These are phyloP conservation scores for Cyberlindnera maclurae DNA, from an alignment of 805 yeast genomes.

Conservation along the genomic window DNA sequence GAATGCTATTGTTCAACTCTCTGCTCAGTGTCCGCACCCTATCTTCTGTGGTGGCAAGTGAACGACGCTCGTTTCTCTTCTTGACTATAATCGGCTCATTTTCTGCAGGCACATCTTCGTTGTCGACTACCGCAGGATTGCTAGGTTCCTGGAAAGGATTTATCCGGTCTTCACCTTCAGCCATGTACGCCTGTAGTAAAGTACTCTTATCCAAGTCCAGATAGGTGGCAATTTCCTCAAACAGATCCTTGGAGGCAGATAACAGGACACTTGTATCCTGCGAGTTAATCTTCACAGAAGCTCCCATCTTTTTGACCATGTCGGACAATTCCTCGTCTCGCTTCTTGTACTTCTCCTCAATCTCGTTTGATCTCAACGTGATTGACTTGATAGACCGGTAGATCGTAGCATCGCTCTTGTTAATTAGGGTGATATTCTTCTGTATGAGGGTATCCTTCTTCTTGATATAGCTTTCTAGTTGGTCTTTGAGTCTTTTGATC, in stretches of 20 bases:
- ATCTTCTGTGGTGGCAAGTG: conserved; percentile 9
- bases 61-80: conserved; percentile 12
- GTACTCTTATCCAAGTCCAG: conserved; percentile 21
- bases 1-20: conserved; percentile 19
- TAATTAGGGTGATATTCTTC: conserved; percentile 31
- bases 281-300: conserved; percentile 41
- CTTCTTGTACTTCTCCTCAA: conserved; percentile 42
- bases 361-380: conserved; percentile 37
- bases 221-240: conserved; percentile 33
- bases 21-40: conserved; percentile 16
- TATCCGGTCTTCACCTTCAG: conserved; percentile 5
- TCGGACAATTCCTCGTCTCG: conserved; percentile 39
- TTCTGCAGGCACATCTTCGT: background rate
- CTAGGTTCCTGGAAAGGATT: conserved; percentile 10
- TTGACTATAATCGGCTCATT: conserved; percentile 5
- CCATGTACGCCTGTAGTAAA: conserved; percentile 25
- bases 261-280: conserved; percentile 38
- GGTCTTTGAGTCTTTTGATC: conserved; percentile 30
- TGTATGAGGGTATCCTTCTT: conserved; percentile 30
- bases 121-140: background rate
- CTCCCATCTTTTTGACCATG: conserved; percentile 36
- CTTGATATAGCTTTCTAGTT: conserved; percentile 31
- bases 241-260: conserved; percentile 38
- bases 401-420: conserved; percentile 41
- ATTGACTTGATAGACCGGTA: conserved; percentile 42